Conservation (phyloP, 2,329 filamentous ascomycete species). For the Trichoderma citrinoviride region DNA sequence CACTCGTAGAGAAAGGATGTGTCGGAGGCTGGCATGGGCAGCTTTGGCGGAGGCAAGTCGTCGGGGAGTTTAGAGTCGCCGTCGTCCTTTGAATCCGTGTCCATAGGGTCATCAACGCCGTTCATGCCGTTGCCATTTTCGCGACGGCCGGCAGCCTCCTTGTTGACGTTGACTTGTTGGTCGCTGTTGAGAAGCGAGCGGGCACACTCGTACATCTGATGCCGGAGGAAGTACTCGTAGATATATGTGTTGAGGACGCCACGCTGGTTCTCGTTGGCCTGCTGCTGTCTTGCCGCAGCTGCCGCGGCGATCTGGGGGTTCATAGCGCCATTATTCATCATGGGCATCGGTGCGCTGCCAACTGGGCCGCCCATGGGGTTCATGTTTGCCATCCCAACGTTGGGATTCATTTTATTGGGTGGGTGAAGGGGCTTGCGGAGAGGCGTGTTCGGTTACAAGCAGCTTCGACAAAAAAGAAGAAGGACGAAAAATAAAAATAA, state of each 20-base stretch:
- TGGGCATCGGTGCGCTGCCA: slow-evolving; percentile 58
- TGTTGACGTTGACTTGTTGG: slow-evolving; percentile 63
- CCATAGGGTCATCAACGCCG: slow-evolving; percentile 72
- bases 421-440: no score
- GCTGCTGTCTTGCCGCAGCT: slow-evolving; percentile 39
- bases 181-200: slow-evolving; percentile 67
- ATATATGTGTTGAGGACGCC: slow-evolving; percentile 78
- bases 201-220: slow-evolving; percentile 80
- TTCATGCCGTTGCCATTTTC: slow-evolving; percentile 67
- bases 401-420: slow-evolving; percentile 55
- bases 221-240: slow-evolving; percentile 87
- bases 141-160: slow-evolving; percentile 67
- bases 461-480: not conserved
- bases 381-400: slow-evolving; percentile 66
- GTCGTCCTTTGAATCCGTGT: slow-evolving; percentile 79
- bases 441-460: no score
- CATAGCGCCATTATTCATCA: slow-evolving; percentile 62
- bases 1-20: slow-evolving; percentile 93
- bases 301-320: slow-evolving; percentile 35
- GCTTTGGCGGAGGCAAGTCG: slow-evolving; percentile 73
- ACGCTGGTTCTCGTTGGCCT: slow-evolving; percentile 48
- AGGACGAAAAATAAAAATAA: slow-evolving; percentile 19
- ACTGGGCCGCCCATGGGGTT: slow-evolving; percentile 66
- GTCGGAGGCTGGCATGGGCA: slow-evolving; percentile 62
- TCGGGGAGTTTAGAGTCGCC: slow-evolving; percentile 70